Evolutionary conservation across 2,329 filamentous ascomycete species (phyloP).

Genomic region (Parascedosporium putredinis): DNA sequence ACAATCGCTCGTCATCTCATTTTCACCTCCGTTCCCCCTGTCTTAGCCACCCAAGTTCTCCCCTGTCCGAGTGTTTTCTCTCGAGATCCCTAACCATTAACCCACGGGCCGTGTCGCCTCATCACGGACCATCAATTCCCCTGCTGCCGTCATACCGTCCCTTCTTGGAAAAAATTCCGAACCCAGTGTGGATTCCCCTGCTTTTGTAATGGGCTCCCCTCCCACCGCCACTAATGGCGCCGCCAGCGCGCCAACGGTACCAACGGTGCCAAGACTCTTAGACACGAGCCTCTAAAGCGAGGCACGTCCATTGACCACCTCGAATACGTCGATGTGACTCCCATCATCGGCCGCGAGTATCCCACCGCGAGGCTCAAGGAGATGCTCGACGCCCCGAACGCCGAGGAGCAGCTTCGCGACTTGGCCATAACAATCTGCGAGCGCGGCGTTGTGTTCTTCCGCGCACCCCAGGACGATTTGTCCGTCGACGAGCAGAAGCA

Average conservation of each 20-base stretch:
- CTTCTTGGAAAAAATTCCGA: too few relatives aligned
- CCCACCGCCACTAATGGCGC: background rate
- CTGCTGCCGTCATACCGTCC: too few relatives aligned
- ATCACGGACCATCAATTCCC: too few relatives aligned
- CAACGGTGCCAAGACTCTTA: background rate
- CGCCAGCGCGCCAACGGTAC: conserved; percentile 1
- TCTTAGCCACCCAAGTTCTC: too few relatives aligned
- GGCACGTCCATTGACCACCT: conserved; percentile 31
- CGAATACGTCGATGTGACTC: conserved; percentile 38
- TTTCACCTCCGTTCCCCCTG: too few relatives aligned
- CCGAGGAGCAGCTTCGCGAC: conserved; percentile 40
- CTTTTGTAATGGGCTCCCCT: background rate
- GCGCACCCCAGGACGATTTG: conserved; percentile 22
- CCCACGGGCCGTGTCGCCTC: too few relatives aligned
- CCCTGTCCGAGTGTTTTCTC: too few relatives aligned
- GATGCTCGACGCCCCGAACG: conserved; percentile 10
- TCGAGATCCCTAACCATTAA: too few relatives aligned
- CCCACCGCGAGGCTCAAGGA: conserved; percentile 35
- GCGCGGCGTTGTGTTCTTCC: conserved; percentile 27
- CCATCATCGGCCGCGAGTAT: conserved; percentile 46
- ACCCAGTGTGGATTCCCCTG: background rate
- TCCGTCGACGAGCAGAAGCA: conserved; percentile 26
- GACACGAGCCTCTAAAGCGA: conserved; percentile 18
- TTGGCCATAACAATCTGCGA: conserved; percentile 39
- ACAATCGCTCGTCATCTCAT: too few relatives aligned